These are phyloP conservation scores for Blastocystis sp. DNA, from an alignment of 352 stramenopile genomes.

Conservation along the genomic window DNA sequence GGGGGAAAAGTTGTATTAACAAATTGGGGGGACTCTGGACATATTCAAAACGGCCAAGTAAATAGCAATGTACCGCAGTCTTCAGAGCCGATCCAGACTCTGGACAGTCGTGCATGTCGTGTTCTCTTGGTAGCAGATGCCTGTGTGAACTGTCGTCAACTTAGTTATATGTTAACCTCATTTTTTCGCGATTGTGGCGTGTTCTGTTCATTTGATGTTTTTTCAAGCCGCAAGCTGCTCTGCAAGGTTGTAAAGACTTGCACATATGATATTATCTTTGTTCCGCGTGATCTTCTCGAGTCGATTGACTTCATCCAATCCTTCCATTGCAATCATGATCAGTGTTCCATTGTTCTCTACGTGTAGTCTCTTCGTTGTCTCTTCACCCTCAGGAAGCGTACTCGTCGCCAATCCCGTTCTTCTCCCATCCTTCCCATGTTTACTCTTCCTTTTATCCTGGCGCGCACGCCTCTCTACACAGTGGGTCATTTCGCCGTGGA, in stretches of 20 bases:
- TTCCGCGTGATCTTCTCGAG: neutral
- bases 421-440: neutral
- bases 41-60: neutral
- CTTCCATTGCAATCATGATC: neutral
- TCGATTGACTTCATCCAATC: neutral
- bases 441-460: neutral
- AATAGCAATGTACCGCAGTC: neutral
- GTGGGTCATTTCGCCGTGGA: neutral
- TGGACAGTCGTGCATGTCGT: neutral
- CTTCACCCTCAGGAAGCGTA: neutral
- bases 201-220: constrained; percentile 21
- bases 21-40: neutral
- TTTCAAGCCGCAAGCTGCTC: neutral
- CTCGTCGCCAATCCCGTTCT: neutral
- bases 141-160: neutral
- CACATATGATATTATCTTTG: constrained; percentile 25
- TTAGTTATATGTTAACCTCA: neutral
- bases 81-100: neutral
- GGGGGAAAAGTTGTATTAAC: neutral
- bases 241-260: neutral
- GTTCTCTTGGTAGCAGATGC: constrained; percentile 8
- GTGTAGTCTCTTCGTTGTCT: neutral
- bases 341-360: constrained; percentile 31
- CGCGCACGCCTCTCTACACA: neutral
- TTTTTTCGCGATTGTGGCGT: constrained; percentile 22